Conservation (phyloP, 768 basidiomycete genomes). For the Boletus subparvulus region DNA sequence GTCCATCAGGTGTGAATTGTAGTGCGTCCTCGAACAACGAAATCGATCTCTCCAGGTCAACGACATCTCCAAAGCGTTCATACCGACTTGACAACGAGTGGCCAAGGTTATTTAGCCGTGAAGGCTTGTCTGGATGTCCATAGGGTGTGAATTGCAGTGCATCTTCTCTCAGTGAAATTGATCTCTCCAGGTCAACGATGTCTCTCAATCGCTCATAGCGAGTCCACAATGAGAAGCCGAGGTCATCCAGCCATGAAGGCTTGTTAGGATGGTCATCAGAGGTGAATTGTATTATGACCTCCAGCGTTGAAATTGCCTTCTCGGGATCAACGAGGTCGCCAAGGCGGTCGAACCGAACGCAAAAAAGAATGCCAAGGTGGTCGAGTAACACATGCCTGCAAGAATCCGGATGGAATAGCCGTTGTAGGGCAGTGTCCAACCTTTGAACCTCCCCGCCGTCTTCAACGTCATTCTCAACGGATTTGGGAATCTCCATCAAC, state of each 20-base stretch:
- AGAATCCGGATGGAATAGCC: not conserved
- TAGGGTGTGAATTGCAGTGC: not conserved
- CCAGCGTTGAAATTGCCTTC: not conserved
- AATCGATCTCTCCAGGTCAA: not conserved
- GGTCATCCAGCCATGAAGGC: not conserved
- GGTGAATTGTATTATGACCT: not conserved
- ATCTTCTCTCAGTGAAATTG: not conserved
- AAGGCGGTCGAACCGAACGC: not conserved
- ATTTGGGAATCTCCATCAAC: not conserved
- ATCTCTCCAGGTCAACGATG: not conserved
- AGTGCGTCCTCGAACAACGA: not conserved
- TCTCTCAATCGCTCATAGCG: not conserved
- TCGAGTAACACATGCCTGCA: not conserved
- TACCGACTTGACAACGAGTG: not conserved
- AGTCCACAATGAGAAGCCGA: not conserved
- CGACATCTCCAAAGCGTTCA: not conserved
- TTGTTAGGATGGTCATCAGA: not conserved
- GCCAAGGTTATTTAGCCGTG: too few relatives aligned
- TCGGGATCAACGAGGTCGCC: too few relatives aligned
- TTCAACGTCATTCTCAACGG: not conserved
- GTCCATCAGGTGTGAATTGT: not conserved
- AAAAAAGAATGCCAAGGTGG: not conserved
- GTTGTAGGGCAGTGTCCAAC: not conserved
- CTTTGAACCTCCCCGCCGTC: not conserved
- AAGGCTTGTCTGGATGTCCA: not conserved